Percentiles rank a stretch among this genome's conserved stretches.
phyloP scores from a whole-genome alignment of 116 monocot species.

The Iris pallida region DNA sequence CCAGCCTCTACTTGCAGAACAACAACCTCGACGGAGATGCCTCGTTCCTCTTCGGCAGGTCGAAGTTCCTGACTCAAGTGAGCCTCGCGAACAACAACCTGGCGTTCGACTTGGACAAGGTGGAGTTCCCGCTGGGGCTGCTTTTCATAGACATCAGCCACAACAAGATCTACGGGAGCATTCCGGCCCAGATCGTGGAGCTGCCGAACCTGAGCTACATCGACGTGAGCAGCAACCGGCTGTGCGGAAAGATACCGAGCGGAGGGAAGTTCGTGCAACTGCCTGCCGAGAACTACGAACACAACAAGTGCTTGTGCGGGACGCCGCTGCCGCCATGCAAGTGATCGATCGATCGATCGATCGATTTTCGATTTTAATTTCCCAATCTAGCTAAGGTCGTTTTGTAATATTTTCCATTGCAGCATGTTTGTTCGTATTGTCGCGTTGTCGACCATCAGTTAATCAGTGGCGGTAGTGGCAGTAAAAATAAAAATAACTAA shows the following conservation, averaged over 20 bases:
- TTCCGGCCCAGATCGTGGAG: slow-evolving; percentile 2
- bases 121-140: slow-evolving; percentile 4
- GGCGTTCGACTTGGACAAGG: slow-evolving; percentile 1
- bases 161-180: slow-evolving; percentile 11
- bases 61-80: neutral
- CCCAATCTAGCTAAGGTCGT: no score
- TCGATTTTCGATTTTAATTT: no score
- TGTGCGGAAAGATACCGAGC: slow-evolving; percentile 15
- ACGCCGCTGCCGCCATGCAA: slow-evolving; percentile 5
- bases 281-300: neutral
- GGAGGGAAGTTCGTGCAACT: neutral
- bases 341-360: neutral
- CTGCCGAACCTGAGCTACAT: neutral
- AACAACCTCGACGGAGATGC: neutral
- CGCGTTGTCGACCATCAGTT: no score
- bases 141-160: slow-evolving; percentile 11
- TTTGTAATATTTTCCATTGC: no score
- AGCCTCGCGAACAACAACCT: slow-evolving; percentile 4
- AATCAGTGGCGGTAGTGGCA: no score
- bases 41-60: slow-evolving; percentile 13
- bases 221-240: slow-evolving; percentile 12
- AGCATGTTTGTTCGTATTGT: no score
- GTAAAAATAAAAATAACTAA: no score
- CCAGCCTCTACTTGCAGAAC: neutral
- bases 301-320: slow-evolving; percentile 16